Conservation (phyloP, 306 rosid genomes). For the Trifolium pratense region DNA sequence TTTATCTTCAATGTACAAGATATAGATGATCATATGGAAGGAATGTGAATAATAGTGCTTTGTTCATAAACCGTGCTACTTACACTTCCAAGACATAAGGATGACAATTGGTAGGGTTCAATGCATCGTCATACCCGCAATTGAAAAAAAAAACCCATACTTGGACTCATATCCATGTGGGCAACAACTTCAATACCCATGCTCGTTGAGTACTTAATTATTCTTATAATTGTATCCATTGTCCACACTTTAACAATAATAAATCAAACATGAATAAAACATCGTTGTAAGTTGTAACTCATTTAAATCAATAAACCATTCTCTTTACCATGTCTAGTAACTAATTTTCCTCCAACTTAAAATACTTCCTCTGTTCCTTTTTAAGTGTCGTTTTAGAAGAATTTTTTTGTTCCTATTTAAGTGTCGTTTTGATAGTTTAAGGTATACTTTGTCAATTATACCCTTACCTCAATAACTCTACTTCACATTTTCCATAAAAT, state of each 20-base stretch:
- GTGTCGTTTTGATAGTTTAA: too few species aligned
- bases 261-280: neutral
- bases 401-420: too few species aligned
- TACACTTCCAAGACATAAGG: neutral
- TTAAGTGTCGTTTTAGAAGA: too few species aligned
- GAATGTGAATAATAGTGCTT: neutral
- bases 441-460: too few species aligned
- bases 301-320: conserved; percentile 34
- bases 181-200: conserved; percentile 1
- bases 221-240: neutral
- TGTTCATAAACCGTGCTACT: neutral
- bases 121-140: neutral
- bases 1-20: too few species aligned
- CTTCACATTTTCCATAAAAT: too few species aligned
- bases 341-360: conserved; percentile 46
- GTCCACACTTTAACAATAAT: neutral
- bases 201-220: neutral
- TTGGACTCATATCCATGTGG: neutral
- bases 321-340: conserved; percentile 55
- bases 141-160: neutral
- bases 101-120: neutral
- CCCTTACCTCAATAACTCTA: too few species aligned
- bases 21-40: too few species aligned
- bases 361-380: too few species aligned
- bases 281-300: neutral